Evolutionary conservation across 768 basidiomycete species (phyloP), one percentile per base, ranked within the genome.

Genomic region (Amanita thiersii): DNA sequence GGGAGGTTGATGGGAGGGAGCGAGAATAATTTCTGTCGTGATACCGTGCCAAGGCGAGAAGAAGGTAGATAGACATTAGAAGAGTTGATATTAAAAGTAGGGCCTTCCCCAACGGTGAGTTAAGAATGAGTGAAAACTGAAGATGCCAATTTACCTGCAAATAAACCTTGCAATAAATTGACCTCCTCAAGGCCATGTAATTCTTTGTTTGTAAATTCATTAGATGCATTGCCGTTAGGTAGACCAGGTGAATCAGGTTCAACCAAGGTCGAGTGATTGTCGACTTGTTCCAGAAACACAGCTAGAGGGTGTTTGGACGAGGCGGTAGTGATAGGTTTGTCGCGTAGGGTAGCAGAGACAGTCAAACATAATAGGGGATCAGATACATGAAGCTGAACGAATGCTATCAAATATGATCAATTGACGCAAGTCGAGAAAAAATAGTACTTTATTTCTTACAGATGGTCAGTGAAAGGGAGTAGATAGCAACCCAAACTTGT

Each of bases 341-440:
- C 88, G 37, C 91, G 75, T n/a, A 94, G 64, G 1, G 91, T 96
- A n/a, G 80, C 72, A 2, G 86, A 89, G 3, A 81, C 70, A 0
- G 91, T 96, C 20, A 96, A 60, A 52, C 84, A 90, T 19, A 96
- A 71, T 8, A 94, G 59, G 7, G 91, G 91, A 46, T 91, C 77
- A 2, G 65, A 52, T 36, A 83, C 74, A 24, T 71, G 66, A 11
- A 89, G 76, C 23, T 79, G 73, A 20, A 91, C 60, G 56, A 82
- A 92, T 0, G 85, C 89, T 92, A 49, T 4, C 26, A 23, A 44
- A 28, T 35, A 46, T 46, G 34, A 49, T 37, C 43, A 45, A 43
- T 39, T 21, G 39, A 26, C 14, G 19, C 37, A 9, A 21, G 40
- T 21, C 29, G 9, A 3, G 17, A 20, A 28, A 7, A 33, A 3